A percentile compares a stretch with the other conserved stretches of the same genome.
phyloP scores from a whole-genome alignment of 345 rosid species.

The Eucalyptus victrix region DNA sequence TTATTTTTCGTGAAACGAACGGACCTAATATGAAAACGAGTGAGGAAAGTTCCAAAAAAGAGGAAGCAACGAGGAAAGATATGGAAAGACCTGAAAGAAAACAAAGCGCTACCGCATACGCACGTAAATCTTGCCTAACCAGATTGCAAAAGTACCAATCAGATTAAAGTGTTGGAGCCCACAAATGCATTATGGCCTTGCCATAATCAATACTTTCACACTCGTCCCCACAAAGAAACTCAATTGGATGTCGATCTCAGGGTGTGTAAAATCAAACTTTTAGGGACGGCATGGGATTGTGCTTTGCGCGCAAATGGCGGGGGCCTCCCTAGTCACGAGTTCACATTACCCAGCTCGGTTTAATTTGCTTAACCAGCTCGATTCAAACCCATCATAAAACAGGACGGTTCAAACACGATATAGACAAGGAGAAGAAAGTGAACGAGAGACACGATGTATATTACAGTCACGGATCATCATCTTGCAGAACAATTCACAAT shows the following conservation, averaged over 20 bases:
- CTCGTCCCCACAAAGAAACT: background rate
- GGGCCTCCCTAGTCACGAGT: background rate
- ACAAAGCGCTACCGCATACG: background rate
- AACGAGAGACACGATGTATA: background rate
- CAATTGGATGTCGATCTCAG: background rate
- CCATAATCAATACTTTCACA: background rate
- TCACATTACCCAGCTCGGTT: background rate
- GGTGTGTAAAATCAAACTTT: background rate
- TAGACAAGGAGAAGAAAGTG: background rate
- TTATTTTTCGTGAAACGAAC: too few relatives aligned
- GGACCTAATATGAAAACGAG: background rate
- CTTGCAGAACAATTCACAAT: background rate
- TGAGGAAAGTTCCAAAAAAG: background rate
- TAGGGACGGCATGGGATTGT: background rate
- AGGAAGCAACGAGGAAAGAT: background rate
- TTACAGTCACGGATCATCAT: background rate
- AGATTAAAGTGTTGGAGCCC: background rate
- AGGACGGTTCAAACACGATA: background rate
- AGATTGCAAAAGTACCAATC: background rate
- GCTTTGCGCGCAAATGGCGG: background rate
- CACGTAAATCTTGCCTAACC: background rate
- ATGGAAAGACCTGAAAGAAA: background rate
- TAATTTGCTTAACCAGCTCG: background rate
- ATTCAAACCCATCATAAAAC: background rate
- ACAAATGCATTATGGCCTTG: background rate